Base-by-base conservation (phyloP, 1,139 yeast species). In the Diutina neorugosa region DNA sequence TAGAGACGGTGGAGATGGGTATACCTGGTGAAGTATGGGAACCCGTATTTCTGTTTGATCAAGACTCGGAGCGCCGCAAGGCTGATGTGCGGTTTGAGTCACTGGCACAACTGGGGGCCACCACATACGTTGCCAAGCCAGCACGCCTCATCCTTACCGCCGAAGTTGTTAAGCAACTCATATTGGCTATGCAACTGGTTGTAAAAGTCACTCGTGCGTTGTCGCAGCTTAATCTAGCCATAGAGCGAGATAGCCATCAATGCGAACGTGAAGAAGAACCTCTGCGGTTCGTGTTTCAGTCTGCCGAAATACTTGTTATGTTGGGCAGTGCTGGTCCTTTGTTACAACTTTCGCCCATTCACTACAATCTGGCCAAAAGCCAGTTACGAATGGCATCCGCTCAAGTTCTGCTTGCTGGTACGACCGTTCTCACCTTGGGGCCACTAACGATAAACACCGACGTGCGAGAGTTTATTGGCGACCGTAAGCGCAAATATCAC, bases 61-160 rank as follows among this genome's bases (percentile, higher is more conserved):
- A 37, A 12, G 51, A 40, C n/a, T 18, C 34, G 1, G 44, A 14
- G 12, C 19, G 40, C 14, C 23, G 64, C 0, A 73, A 72, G 51
- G 76, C 78, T 4, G 86, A 81, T 58, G 54, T 81, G 0, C 62
- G 82, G 23, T 78, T 81, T 60, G 86, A 82, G 59, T 57, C 53
- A 1, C 67, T 64, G n/a, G 59, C 61, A 11, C 58, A 58, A 11
- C 23, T 44, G 4, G 55, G 56, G 34, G 61, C 63, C 19, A 78
- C 82, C 0, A 51, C 75, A 0, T 64, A 80, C 27, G 64, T 78
- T 41, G 72, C 82, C 0, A 81, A 81, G 56, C 63, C 66, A 0
- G 71, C 76, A 1, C 34, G 47, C 31, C 16, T 51, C 6, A 12
- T 4, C 7, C 23, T 55, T 11, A 53, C 52, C 16, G 46, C 23